These are phyloP conservation scores for Patellifolia procumbens DNA, from an alignment of 179 eudicot genomes.

Conservation along the genomic window DNA sequence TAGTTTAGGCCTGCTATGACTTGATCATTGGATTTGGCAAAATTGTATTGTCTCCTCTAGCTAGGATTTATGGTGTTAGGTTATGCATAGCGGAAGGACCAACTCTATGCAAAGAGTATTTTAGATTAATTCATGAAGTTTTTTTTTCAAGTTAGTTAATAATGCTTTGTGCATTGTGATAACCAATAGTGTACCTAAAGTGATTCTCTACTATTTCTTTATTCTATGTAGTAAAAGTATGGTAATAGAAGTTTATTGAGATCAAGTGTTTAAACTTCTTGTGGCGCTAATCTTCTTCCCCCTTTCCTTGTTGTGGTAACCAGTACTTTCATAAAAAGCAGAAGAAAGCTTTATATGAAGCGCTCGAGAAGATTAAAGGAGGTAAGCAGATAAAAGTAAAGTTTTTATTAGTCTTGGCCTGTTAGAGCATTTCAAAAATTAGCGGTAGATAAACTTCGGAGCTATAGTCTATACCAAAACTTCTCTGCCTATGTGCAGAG, in stretches of 20 bases:
- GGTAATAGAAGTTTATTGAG: neutral
- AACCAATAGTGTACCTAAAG: neutral
- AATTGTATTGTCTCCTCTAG: neutral
- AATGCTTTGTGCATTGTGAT: neutral
- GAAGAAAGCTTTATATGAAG: conserved; percentile 65
- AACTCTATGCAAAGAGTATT: neutral
- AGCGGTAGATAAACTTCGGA: no score
- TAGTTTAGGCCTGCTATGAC: neutral
- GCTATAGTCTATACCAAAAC: neutral
- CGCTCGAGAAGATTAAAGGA: conserved; percentile 77
- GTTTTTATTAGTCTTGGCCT: neutral
- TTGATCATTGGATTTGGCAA: neutral
- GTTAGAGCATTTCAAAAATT: neutral
- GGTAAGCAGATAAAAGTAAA: conserved; percentile 41
- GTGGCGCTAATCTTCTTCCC: conserved; percentile 4
- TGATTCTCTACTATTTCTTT: neutral
- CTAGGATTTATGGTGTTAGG: neutral
- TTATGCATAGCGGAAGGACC: neutral
- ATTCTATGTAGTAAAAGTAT: neutral
- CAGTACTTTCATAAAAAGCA: conserved; percentile 57
- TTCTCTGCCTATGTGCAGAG: conserved; percentile 44
- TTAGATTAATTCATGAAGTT: neutral
- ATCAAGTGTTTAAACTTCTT: neutral
- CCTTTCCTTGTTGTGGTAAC: conserved; percentile 17
- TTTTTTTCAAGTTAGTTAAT: neutral